A percentile compares a stretch with the other conserved stretches of the same genome.
Evolutionary conservation across 345 rosid genomes (phyloP).

Genomic region (Kernera saxatilis): DNA sequence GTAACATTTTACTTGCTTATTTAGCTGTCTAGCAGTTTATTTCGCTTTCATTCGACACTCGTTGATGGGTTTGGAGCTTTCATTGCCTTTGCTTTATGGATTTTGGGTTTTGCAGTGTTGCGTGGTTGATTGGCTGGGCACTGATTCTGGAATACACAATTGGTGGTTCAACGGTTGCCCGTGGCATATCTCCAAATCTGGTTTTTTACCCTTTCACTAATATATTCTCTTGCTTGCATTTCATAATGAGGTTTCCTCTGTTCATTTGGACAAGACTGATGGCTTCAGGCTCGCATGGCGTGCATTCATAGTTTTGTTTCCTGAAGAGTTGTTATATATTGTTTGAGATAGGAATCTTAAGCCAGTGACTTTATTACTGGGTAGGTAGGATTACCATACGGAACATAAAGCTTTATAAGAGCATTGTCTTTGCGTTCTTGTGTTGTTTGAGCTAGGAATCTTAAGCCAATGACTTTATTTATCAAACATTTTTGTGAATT

Average conservation of each 20-base stretch:
- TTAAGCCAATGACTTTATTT: not conserved
- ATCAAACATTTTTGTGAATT: not conserved
- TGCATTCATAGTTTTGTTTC: not conserved
- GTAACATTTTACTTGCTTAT: conserved; percentile 31
- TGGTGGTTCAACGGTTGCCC: conserved; percentile 93
- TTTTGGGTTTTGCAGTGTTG: conserved; percentile 41
- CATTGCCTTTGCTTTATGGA: not conserved
- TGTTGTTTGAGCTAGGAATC: not conserved
- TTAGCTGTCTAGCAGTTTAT: not conserved
- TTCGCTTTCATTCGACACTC: not conserved
- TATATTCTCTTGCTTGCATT: not conserved
- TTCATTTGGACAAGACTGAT: not conserved
- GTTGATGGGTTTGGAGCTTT: not conserved
- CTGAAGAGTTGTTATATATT: not conserved
- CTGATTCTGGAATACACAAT: conserved; percentile 85
- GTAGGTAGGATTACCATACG: not conserved
- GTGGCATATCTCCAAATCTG: conserved; percentile 88
- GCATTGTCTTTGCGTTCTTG: not conserved
- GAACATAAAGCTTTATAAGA: not conserved
- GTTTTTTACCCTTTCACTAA: conserved; percentile 17
- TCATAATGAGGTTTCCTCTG: not conserved
- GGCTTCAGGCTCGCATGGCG: not conserved
- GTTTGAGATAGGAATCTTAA: not conserved
- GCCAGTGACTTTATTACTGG: not conserved
- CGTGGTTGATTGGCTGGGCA: conserved; percentile 98